phyloP scores from a whole-genome alignment of 2,329 filamentous ascomycete species.

The Trichoderma harzianum region DNA sequence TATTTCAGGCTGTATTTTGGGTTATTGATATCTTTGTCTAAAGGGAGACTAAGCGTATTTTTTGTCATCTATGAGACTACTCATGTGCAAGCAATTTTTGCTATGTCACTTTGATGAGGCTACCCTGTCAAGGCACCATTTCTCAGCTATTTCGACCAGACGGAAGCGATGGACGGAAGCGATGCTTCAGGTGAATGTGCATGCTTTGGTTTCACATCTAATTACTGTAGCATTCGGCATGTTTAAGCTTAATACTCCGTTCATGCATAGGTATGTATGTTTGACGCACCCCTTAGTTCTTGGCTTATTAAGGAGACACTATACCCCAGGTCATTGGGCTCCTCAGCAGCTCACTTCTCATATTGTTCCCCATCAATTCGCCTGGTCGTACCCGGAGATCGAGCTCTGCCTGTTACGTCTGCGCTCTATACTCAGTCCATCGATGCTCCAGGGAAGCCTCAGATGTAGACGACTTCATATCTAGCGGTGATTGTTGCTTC shows the following conservation, averaged over 20 bases:
- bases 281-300: not conserved
- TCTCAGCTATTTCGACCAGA: not conserved
- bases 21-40: not conserved
- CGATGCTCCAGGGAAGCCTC: not conserved
- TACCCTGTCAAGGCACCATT: not conserved
- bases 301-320: not conserved
- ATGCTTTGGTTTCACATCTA: not conserved
- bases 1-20: not conserved
- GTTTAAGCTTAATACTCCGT: not conserved
- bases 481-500: too few relatives aligned
- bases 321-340: not conserved
- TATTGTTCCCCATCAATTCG: not conserved
- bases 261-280: not conserved
- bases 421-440: not conserved
- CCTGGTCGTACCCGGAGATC: fast-evolving
- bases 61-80: not conserved
- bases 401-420: not conserved
- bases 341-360: not conserved
- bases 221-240: not conserved
- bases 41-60: not conserved
- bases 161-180: not conserved
- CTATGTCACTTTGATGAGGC: not conserved
- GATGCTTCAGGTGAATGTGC: not conserved
- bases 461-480: too few relatives aligned
- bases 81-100: not conserved